Conservation (phyloP, 108 stramenopile species). For the Ochromonas danica region DNA sequence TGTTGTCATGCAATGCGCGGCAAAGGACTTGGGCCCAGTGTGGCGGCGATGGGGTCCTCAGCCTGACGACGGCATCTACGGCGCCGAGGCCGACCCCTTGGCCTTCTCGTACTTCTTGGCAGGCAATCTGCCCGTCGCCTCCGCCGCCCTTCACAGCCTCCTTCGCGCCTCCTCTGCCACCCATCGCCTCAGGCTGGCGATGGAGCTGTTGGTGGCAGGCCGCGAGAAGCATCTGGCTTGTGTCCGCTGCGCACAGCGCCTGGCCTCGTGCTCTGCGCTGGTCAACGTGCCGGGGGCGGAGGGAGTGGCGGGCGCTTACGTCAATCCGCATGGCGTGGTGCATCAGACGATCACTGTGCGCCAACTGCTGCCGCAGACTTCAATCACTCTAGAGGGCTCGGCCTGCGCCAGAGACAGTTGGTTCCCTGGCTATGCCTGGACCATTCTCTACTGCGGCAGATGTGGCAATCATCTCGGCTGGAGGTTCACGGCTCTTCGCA, state of each 20-base stretch:
- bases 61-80: too few relatives aligned
- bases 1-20: too few relatives aligned
- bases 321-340: slow-evolving; percentile 29
- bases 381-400: neutral
- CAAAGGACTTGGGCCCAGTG: too few relatives aligned
- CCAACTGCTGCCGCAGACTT: neutral
- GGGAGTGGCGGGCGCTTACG: slow-evolving; percentile 12
- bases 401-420: slow-evolving; percentile 1
- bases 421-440: slow-evolving; percentile 37
- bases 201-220: neutral
- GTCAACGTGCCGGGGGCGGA: slow-evolving; percentile 22
- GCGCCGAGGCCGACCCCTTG: neutral
- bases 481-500: slow-evolving; percentile 26
- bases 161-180: too few relatives aligned
- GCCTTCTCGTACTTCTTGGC: slow-evolving; percentile 3
- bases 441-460: slow-evolving; percentile 10
- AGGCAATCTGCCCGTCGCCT: neutral
- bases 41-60: too few relatives aligned
- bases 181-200: too few relatives aligned
- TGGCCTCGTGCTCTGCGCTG: neutral
- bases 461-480: slow-evolving; percentile 22
- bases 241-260: neutral
- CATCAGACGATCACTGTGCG: slow-evolving; percentile 23
- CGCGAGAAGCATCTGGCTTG: neutral
- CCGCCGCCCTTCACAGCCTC: neutral